A percentile compares a stretch with the other conserved stretches of the same genome.
Evolutionary conservation across 1,284 basidiomycete species (phyloP).

Genomic region (Anthracocystis walkeri): DNA sequence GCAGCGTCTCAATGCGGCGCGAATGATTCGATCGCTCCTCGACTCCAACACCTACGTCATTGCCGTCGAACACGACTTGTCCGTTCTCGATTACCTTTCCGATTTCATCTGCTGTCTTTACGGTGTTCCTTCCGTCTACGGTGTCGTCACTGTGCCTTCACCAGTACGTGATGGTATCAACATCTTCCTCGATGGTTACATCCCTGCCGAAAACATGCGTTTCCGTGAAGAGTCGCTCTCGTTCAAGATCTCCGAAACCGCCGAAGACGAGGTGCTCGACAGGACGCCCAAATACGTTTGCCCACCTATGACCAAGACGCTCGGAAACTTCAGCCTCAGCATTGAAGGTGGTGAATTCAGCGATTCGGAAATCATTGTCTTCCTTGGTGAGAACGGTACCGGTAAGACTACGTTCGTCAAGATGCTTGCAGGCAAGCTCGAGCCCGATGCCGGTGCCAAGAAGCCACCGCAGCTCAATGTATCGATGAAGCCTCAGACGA

Average conservation of each 20-base stretch:
- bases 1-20: slow-evolving; percentile 69
- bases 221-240: slow-evolving; percentile 68
- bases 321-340: slow-evolving; percentile 65
- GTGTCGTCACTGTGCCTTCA: slow-evolving; percentile 68
- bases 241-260: slow-evolving; percentile 69
- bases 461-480: slow-evolving; percentile 68
- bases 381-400: slow-evolving; percentile 69
- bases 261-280: slow-evolving; percentile 64
- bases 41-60: slow-evolving; percentile 69
- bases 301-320: slow-evolving; percentile 68
- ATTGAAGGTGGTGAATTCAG: slow-evolving; percentile 67
- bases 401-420: slow-evolving; percentile 70
- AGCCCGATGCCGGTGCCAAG: slow-evolving; percentile 62
- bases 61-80: slow-evolving; percentile 69
- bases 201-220: slow-evolving; percentile 69
- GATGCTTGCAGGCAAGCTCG: slow-evolving; percentile 69
- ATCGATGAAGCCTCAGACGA: slow-evolving; percentile 69
- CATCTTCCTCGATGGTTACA: slow-evolving; percentile 69
- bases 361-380: slow-evolving; percentile 69
- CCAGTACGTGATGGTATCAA: slow-evolving; percentile 69
- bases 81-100: slow-evolving; percentile 68
- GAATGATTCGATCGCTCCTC: slow-evolving; percentile 66
- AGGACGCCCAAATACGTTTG: slow-evolving; percentile 60
- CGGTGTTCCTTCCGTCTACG: slow-evolving; percentile 68
- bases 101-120: slow-evolving; percentile 70